phyloP scores from a whole-genome alignment of 352 stramenopile species.

The Globisporangium cylindrosporum region DNA sequence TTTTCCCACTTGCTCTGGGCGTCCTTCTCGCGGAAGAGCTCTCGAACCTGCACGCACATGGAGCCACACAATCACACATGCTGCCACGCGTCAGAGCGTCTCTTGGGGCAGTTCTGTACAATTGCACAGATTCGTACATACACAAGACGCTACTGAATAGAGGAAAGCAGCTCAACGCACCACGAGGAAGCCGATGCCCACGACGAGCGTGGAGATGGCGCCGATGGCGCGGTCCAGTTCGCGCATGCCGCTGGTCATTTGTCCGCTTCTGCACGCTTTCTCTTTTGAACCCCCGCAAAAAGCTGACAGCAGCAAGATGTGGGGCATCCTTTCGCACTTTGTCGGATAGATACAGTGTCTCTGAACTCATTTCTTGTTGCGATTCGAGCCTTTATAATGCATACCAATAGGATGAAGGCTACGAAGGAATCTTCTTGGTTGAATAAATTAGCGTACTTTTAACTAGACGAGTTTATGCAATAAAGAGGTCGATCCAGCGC shows the following conservation, averaged over 20 bases:
- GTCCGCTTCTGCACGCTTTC: background rate
- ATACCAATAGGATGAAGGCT: background rate
- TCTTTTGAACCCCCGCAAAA: conserved; percentile 11
- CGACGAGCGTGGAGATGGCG: conserved; percentile 65
- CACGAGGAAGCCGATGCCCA: conserved; percentile 71
- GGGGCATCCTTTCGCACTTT: conserved; percentile 16
- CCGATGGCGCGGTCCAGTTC: conserved; percentile 80
- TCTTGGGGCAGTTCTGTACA: background rate
- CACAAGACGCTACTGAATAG: background rate
- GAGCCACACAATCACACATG: conserved; percentile 4
- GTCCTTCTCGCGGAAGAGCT: conserved; percentile 58
- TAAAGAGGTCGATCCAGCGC: conserved; percentile 1
- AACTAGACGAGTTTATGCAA: background rate
- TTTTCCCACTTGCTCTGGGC: conserved; percentile 55
- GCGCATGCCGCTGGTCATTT: conserved; percentile 59
- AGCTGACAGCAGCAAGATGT: background rate
- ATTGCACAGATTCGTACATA: background rate
- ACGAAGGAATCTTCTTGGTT: background rate
- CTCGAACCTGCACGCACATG: conserved; percentile 40
- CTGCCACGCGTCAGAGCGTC: conserved; percentile 7
- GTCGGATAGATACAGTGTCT: background rate
- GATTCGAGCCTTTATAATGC: background rate
- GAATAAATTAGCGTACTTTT: background rate
- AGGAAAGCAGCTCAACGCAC: conserved; percentile 24
- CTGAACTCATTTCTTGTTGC: conserved; percentile 2